Conservation (phyloP, 2,329 filamentous ascomycete genomes). For the Cladosporium austrohemisphaericum region DNA sequence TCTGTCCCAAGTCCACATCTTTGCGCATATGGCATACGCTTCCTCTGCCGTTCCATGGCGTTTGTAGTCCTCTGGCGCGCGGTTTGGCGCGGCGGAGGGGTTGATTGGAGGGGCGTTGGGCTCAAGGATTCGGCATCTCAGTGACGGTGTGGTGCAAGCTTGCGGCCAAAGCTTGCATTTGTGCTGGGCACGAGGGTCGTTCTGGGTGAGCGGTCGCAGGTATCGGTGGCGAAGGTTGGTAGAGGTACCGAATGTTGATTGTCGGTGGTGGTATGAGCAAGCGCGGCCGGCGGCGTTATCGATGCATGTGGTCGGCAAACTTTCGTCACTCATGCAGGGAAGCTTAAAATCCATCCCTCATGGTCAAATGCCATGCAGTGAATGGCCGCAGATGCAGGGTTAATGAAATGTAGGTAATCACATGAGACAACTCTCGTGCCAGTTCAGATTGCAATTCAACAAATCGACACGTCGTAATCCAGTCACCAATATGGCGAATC, state of each 20-base stretch:
- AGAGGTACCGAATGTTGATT: not conserved
- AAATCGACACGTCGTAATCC: no score
- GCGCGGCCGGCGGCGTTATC: not conserved
- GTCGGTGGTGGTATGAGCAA: not conserved
- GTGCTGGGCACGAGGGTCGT: constrained; percentile 13
- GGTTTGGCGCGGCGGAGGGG: constrained; percentile 22
- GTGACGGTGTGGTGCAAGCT: constrained; percentile 28
- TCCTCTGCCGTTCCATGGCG: constrained; percentile 50
- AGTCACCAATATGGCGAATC: no score
- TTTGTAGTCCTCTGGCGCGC: constrained; percentile 25
- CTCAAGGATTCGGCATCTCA: constrained; percentile 36
- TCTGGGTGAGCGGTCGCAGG: not conserved
- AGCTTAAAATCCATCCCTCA: no score
- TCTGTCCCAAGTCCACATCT: constrained; percentile 2
- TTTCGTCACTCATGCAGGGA: no score
- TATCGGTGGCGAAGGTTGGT: not conserved
- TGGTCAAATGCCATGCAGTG: no score
- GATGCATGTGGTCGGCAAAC: no score
- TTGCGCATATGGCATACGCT: constrained; percentile 36
- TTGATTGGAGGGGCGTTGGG: constrained; percentile 20
- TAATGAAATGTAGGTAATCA: no score
- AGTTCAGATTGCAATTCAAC: no score
- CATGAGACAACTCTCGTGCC: no score
- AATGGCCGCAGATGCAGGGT: no score
- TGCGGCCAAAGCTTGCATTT: constrained; percentile 34